Conservation (phyloP, 805 yeast genomes). For the Wickerhamomyces ciferrii region DNA sequence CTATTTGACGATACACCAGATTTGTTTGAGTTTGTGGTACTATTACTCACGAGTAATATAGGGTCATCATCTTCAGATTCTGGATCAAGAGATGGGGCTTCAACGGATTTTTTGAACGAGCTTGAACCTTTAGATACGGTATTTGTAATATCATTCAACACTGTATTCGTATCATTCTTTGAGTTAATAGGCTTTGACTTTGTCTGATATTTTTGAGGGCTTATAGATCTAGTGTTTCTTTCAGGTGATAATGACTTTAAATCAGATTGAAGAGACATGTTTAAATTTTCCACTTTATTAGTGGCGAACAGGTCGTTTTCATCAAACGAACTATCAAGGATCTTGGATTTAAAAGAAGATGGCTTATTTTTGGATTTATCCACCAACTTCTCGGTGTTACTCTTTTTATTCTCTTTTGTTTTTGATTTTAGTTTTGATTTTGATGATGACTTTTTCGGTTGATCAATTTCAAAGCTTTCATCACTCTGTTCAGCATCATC, state of each 20-base stretch:
- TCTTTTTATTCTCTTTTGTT: background rate
- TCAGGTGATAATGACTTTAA: background rate
- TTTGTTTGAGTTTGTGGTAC: background rate
- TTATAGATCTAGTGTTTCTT: background rate
- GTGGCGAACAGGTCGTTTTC: constrained; percentile 14
- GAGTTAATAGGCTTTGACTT: background rate
- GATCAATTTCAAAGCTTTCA: background rate
- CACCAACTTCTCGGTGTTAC: too few relatives aligned
- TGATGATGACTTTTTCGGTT: background rate
- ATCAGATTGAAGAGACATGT: background rate
- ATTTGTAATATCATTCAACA: background rate
- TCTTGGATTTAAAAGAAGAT: constrained; percentile 2
- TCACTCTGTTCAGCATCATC: background rate
- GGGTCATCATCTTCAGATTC: background rate
- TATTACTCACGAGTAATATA: background rate
- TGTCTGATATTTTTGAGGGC: background rate
- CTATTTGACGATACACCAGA: background rate
- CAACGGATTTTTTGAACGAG: background rate
- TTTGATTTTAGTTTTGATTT: constrained; percentile 1
- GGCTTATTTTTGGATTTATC: background rate
- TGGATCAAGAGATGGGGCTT: background rate
- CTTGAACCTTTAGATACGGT: background rate
- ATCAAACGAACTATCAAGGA: constrained; percentile 19
- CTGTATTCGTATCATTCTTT: too few relatives aligned
- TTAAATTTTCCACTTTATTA: constrained; percentile 6